A percentile compares a stretch with the other conserved stretches of the same genome.
phyloP scores from a whole-genome alignment of 305 asterid species.

The Fraxinus sp. region DNA sequence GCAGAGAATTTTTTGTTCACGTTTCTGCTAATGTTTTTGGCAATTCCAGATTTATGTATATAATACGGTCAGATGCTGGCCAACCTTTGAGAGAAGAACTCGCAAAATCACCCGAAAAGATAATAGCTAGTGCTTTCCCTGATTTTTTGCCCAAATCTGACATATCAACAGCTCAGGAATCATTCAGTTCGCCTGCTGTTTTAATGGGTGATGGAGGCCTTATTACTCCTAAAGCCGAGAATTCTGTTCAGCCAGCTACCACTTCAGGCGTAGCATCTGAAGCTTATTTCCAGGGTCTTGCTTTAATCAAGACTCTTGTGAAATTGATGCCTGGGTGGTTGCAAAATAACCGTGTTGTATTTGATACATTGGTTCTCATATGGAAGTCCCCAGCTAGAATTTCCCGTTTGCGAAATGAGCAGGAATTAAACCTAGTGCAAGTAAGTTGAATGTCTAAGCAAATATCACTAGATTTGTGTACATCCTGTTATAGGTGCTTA shows the following conservation, averaged over 20 bases:
- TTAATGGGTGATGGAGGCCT: slow-evolving; percentile 55
- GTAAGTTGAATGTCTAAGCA: slow-evolving; percentile 47
- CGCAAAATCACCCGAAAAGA: slow-evolving; percentile 96
- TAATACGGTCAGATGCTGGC: slow-evolving; percentile 96
- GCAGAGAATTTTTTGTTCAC: slow-evolving; percentile 15
- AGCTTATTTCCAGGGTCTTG: slow-evolving; percentile 98
- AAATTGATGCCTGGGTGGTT: slow-evolving; percentile 98
- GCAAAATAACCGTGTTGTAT: slow-evolving; percentile 80
- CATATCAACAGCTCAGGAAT: slow-evolving; percentile 52
- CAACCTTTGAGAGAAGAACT: slow-evolving; percentile 98
- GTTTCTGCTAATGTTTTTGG: slow-evolving; percentile 15
- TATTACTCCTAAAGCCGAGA: slow-evolving; percentile 64
- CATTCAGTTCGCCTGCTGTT: slow-evolving; percentile 49
- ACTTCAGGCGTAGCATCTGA: slow-evolving; percentile 58
- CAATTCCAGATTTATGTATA: slow-evolving; percentile 86
- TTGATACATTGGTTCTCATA: slow-evolving; percentile 78
- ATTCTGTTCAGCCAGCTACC: slow-evolving; percentile 51
- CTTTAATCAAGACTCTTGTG: slow-evolving; percentile 83
- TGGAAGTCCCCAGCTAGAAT: slow-evolving; percentile 95
- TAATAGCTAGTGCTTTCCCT: slow-evolving; percentile 89
- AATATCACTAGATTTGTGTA: not conserved
- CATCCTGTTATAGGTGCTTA: slow-evolving; percentile 13
- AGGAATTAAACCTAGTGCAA: slow-evolving; percentile 90
- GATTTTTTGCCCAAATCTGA: slow-evolving; percentile 62
- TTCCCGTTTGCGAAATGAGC: slow-evolving; percentile 84